phyloP scores from a whole-genome alignment of 75 land plant species.

The Cryptomeria japonica region DNA sequence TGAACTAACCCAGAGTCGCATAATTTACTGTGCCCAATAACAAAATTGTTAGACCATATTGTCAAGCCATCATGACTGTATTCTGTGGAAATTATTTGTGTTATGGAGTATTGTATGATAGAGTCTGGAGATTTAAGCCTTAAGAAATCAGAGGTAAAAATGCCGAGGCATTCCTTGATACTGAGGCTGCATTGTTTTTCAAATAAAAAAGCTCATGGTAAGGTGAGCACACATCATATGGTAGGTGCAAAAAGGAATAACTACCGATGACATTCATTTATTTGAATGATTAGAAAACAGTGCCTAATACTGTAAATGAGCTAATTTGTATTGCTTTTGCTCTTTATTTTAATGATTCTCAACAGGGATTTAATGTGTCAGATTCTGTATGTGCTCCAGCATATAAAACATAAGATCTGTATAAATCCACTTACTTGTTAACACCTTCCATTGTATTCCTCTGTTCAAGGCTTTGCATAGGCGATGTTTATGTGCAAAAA shows the following conservation, averaged over 20 bases:
- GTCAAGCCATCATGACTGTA: neutral
- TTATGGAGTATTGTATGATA: slow-evolving; percentile 11
- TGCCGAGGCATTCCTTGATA: slow-evolving; percentile 7
- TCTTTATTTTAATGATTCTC: neutral
- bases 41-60: neutral
- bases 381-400: neutral
- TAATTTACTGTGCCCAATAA: slow-evolving; percentile 1
- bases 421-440: neutral
- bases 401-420: neutral
- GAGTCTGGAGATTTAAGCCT: slow-evolving; percentile 5
- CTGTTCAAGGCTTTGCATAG: neutral
- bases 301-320: neutral
- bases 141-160: slow-evolving; percentile 6
- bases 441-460: neutral
- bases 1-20: slow-evolving; percentile 3
- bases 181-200: slow-evolving; percentile 11
- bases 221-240: neutral
- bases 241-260: neutral
- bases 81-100: neutral
- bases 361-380: neutral
- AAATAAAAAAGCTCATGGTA: slow-evolving; percentile 12
- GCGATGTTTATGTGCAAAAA: neutral
- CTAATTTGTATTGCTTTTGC: neutral
- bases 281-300: neutral
- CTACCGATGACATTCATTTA: neutral